Evolutionary conservation across 106 monocot species (phyloP), one percentile per base, ranked within the genome.

Genomic region (Dioscorea dumetorum): DNA sequence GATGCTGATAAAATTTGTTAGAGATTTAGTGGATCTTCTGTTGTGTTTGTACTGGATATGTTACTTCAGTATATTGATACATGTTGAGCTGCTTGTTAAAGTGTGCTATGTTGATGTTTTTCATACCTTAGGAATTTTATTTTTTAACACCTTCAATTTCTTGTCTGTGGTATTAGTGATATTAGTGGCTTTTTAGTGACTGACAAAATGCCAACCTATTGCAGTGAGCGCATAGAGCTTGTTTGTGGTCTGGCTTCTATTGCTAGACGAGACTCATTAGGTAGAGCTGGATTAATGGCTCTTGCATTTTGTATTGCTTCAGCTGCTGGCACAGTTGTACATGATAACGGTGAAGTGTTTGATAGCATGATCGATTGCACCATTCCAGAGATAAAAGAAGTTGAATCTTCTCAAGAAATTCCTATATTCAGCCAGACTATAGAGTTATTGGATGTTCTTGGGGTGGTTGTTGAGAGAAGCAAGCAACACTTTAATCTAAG

Each of bases 401-500:
- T 52, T 50, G 24, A 74, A 56, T 74, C 49, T 74, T 34, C 49
- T 60, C 69, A 70, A 62, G 63, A 62, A 34, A 24, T 33, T 50
- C n/a, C 22, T 59, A 51, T 70, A 28, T 17, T 31, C 20, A 58
- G 49, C 33, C 77, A 34, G 62, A 12, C 60, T 54, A 59, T 63
- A 62, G 79, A 91, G 59, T 64, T 95, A 12, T 68, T 91, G 72
- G 91, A 95, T 75, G 79, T 67, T 64, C 71, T 95, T 31, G 77
- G 85, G 67, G 68, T 71, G 61, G 60, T 95, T 58, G 74, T 88
- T 58, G 81, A 88, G 76, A 91, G 79, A 76, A 91, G 83, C 63
- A 95, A 88, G 76, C 95, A 95, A 50, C 95, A 95, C 64, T 95
- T 88, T 67, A 95, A 95, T 78, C 82, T 85, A 24, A 91, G 86